A percentile compares a stretch with the other conserved stretches of the same genome.
Evolutionary conservation across 257 asterid genomes (phyloP).

Genomic region (Coffea canephora): DNA sequence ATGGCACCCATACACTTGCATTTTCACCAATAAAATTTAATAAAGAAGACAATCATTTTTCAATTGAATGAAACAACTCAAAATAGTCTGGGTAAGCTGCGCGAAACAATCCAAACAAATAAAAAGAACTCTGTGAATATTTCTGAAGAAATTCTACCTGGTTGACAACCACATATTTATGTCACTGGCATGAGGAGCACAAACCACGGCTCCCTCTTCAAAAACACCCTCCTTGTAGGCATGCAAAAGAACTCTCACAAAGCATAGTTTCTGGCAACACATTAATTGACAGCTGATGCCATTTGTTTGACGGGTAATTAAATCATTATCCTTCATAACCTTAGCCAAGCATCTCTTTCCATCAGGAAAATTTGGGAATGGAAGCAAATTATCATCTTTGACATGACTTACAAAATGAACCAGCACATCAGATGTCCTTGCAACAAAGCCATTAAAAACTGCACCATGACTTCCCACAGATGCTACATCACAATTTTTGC

Average conservation of each 20-base stretch:
- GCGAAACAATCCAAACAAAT: neutral
- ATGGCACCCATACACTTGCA: neutral
- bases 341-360: slow-evolving; percentile 40
- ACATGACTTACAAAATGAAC: slow-evolving; percentile 31
- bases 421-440: slow-evolving; percentile 65
- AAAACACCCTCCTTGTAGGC: slow-evolving; percentile 74
- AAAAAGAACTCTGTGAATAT: neutral
- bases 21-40: no score
- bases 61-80: neutral
- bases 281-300: slow-evolving; percentile 25
- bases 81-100: neutral
- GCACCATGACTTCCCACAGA: slow-evolving; percentile 21
- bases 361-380: slow-evolving; percentile 48
- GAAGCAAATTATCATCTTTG: slow-evolving; percentile 35
- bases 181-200: slow-evolving; percentile 68
- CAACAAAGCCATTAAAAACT: slow-evolving; percentile 47
- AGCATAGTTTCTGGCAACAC: slow-evolving; percentile 37
- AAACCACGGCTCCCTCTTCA: slow-evolving; percentile 83
- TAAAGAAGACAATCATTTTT: neutral
- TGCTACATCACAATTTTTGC: slow-evolving; percentile 20
- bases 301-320: slow-evolving; percentile 28
- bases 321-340: slow-evolving; percentile 44
- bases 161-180: slow-evolving; percentile 38
- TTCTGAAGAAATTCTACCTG: slow-evolving; percentile 37
- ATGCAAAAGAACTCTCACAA: slow-evolving; percentile 55